Evolutionary conservation across 2,329 filamentous ascomycete genomes (phyloP).

Genomic region (Elsinoe perseae): DNA sequence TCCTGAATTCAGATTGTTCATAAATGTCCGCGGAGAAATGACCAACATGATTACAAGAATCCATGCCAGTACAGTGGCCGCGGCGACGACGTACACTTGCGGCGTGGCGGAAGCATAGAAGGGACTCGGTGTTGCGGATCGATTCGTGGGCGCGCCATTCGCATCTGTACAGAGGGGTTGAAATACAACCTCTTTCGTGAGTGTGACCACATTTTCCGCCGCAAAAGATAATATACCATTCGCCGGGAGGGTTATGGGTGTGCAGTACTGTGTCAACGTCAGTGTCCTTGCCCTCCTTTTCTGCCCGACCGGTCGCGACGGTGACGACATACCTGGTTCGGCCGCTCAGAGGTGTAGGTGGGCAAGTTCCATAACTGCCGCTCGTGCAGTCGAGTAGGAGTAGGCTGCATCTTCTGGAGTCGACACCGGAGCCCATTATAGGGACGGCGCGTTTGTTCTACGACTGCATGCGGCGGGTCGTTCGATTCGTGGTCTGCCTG

Average conservation of each 20-base stretch:
- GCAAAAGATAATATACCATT: constrained; percentile 49
- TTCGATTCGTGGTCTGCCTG: not conserved
- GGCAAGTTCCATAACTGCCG: constrained; percentile 30
- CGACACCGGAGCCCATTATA: constrained; percentile 11
- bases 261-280: constrained; percentile 44
- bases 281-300: not conserved
- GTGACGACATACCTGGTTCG: constrained; percentile 3
- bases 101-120: constrained; percentile 93
- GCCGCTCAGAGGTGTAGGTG: constrained; percentile 11
- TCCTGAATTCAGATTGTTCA: constrained; percentile 63
- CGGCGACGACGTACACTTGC: constrained; percentile 85
- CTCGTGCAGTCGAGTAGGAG: constrained; percentile 15
- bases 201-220: constrained; percentile 49
- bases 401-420: constrained; percentile 12
- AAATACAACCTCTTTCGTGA: constrained; percentile 54
- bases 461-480: constrained; percentile 10
- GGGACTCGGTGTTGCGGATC: constrained; percentile 47
- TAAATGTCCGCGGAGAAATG: constrained; percentile 88
- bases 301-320: not conserved
- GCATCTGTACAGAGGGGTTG: constrained; percentile 47
- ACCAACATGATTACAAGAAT: constrained; percentile 89
- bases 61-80: constrained; percentile 84
- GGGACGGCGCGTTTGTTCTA: constrained; percentile 12
- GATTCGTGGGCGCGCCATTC: constrained; percentile 31
- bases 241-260: constrained; percentile 54